A percentile compares a stretch with the other conserved stretches of the same genome.
These are phyloP conservation scores for Populus pruinosa DNA, from an alignment of 345 rosid genomes.

Conservation along the genomic window DNA sequence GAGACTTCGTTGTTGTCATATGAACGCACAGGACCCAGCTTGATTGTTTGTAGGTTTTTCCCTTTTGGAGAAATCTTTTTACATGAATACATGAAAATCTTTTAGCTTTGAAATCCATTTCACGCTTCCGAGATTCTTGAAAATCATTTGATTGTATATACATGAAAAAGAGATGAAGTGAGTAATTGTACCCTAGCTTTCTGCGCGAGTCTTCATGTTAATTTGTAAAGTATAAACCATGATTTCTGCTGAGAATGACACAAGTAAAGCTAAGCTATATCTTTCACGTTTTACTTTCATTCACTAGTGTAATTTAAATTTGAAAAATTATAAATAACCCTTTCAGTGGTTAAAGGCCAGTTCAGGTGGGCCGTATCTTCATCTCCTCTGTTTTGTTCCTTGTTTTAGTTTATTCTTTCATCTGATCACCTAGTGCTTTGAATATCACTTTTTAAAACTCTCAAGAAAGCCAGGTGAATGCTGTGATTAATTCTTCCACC, in stretches of 20 bases:
- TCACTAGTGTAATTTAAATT: not conserved
- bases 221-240: not conserved
- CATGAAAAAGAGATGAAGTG: not conserved
- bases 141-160: not conserved
- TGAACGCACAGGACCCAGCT: too few relatives aligned
- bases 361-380: not conserved
- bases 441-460: too few relatives aligned
- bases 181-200: too few relatives aligned
- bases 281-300: not conserved
- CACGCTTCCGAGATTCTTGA: not conserved
- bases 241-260: not conserved
- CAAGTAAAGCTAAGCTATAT: not conserved
- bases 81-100: not conserved
- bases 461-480: too few relatives aligned
- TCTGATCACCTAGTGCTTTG: too few relatives aligned
- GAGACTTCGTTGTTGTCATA: too few relatives aligned
- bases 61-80: too few relatives aligned
- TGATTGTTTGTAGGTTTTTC: too few relatives aligned
- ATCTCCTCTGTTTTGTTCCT: not conserved
- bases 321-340: not conserved
- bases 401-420: not conserved
- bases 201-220: not conserved
- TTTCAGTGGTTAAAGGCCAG: not conserved
- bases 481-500: too few relatives aligned
- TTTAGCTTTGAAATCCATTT: not conserved